These are phyloP conservation scores for Gillenia trifoliata DNA, from an alignment of 306 rosid species.

Conservation along the genomic window DNA sequence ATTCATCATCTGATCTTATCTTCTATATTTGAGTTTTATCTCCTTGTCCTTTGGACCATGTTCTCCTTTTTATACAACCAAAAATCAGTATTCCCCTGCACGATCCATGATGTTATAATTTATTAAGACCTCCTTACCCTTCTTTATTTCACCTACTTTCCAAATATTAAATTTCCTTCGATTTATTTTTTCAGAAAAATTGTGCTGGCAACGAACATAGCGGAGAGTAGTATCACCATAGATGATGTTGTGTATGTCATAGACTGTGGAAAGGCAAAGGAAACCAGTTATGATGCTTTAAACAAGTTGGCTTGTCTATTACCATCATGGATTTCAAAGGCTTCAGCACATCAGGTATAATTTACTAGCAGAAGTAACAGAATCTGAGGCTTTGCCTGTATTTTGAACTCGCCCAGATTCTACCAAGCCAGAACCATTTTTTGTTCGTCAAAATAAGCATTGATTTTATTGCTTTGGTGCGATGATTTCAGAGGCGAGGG, in stretches of 20 bases:
- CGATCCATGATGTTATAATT: background rate
- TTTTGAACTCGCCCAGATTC: background rate
- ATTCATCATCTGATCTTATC: background rate
- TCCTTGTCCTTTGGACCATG: background rate
- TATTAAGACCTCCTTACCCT: background rate
- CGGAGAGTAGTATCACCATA: conserved; percentile 97
- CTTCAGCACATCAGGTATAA: conserved; percentile 94
- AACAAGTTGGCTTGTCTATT: conserved; percentile 92
- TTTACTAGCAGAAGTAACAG: conserved; percentile 9
- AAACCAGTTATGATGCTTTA: conserved; percentile 95
- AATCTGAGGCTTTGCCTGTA: conserved; percentile 5
- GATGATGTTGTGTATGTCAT: conserved; percentile 92
- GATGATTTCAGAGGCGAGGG: conserved; percentile 76
- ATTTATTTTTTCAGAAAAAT: conserved; percentile 60
- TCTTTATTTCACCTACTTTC: conserved; percentile 15
- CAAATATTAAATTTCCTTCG: conserved; percentile 17
- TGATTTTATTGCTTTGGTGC: conserved; percentile 18
- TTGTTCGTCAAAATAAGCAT: background rate
- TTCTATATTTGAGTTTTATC: background rate
- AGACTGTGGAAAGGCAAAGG: conserved; percentile 99
- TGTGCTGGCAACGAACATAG: conserved; percentile 95
- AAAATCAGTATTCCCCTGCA: background rate
- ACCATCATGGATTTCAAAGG: conserved; percentile 97
- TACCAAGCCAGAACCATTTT: background rate
- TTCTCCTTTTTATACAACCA: background rate